Evolutionary conservation across 192 early-diverging fungal species (phyloP).

Genomic region (Kappamyces sp.): DNA sequence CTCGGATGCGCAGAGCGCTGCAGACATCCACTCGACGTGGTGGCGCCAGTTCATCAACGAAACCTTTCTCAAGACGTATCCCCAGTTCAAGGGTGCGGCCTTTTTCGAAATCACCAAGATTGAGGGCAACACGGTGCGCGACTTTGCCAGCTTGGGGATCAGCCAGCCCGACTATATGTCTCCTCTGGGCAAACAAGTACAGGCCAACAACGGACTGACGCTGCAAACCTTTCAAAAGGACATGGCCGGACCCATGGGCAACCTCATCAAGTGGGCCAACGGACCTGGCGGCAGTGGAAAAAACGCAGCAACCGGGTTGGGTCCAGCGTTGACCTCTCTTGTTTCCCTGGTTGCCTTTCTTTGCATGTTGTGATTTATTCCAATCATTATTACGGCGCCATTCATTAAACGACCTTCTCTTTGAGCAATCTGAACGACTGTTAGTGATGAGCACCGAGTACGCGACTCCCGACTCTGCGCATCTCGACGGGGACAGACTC

Average conservation of each 20-base stretch:
- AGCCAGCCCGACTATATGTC: not conserved
- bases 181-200: slow-evolving; percentile 2
- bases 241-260: not conserved
- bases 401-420: no score
- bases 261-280: slow-evolving; percentile 1
- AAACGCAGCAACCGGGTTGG: no score
- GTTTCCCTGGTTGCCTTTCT: slow-evolving; percentile 10
- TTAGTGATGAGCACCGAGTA: no score
- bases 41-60: slow-evolving; percentile 35
- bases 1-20: slow-evolving; percentile 15
- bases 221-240: slow-evolving; percentile 7
- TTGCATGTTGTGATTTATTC: not conserved
- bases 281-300: no score
- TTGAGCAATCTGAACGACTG: no score
- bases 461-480: no score
- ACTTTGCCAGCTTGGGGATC: slow-evolving; percentile 29
- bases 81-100: slow-evolving; percentile 30
- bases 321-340: slow-evolving; percentile 5
- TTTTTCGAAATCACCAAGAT: slow-evolving; percentile 36
- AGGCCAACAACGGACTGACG: not conserved
- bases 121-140: slow-evolving; percentile 30
- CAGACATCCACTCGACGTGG: slow-evolving; percentile 38
- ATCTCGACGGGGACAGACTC: no score
- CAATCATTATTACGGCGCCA: no score
- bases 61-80: slow-evolving; percentile 21